Evolutionary conservation across 1,139 yeast genomes (phyloP), one percentile per base, ranked within the genome.

Genomic region (Geotrichum phurueaensis): DNA sequence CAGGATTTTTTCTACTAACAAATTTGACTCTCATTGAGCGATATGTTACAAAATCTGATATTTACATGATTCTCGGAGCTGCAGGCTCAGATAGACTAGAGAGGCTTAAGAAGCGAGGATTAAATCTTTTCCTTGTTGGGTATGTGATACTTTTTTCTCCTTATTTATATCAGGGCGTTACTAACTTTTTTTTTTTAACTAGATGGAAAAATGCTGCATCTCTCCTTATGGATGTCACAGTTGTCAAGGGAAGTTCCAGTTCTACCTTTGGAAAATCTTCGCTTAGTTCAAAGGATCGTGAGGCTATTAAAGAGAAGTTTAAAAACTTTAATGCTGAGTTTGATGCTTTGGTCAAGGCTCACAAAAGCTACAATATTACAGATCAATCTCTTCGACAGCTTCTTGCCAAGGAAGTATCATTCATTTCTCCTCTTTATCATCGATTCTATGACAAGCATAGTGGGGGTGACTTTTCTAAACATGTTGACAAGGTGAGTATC

Each of bases 271-370:
- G 64, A 7, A 61, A 61, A 48, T 58, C 61, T 1, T 67, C 68
- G 56, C 71, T 62, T 56, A 69, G 61, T 63, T 71, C 65, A 74
- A 92, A 91, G 69, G 96, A 92, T 66, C 84, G 85, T 64, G 97
- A 91, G 58, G 84, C 81, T 61, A 84, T 92, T 62, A 95, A 94
- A 70, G 97, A 94, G 63, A 85, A 89, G 69, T 92, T 91, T 77
- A 83, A 81, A 66, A 83, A 78, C 61, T 92, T 94, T 75, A 92
- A 94, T 69, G 84, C 84, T 36, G 89, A 92, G 58, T 88, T 90
- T 70, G 97, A 90, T 63, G 86, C 83, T 58, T 81, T 94, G 53
- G 79, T 87, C 27, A 79, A 80, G 57, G 81, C 81, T 62, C 86
- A 89, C 71, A 84, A 84, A 69, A 78, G 79, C 65, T 84, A 85